Evolutionary conservation across 371 early-diverging fungal species (phyloP).

Genomic region (Mycotypha africana): DNA sequence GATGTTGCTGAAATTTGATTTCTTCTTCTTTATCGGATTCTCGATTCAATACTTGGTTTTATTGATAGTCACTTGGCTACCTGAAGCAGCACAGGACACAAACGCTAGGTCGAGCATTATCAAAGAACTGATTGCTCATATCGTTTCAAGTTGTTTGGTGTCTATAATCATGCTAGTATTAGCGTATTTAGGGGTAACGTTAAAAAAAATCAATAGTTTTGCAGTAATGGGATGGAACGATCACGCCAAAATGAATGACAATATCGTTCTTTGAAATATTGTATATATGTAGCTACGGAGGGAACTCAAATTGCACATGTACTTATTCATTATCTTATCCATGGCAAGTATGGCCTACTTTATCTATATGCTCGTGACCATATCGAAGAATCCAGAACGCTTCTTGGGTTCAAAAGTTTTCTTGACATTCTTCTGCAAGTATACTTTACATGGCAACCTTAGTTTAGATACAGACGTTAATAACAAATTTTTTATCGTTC

Average conservation of each 20-base stretch:
- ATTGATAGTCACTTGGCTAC: constrained; percentile 57
- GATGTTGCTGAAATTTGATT: constrained; percentile 82
- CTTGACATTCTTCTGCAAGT: constrained; percentile 65
- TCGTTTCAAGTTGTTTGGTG: constrained; percentile 70
- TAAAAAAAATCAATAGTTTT: no score
- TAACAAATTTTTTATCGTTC: background rate
- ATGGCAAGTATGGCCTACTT: constrained; percentile 63
- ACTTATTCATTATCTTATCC: constrained; percentile 52
- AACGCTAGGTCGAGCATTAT: constrained; percentile 51
- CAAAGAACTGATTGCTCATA: constrained; percentile 47
- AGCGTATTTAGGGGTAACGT: constrained; percentile 70
- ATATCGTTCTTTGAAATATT: no score
- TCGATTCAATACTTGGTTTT: constrained; percentile 82
- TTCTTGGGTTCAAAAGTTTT: constrained; percentile 55
- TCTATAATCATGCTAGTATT: constrained; percentile 63
- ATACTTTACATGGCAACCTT: no score
- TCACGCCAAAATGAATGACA: no score
- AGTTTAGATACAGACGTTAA: no score
- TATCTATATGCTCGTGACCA: constrained; percentile 66
- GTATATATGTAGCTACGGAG: constrained; percentile 18
- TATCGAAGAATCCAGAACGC: constrained; percentile 50
- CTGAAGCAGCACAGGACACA: constrained; percentile 24
- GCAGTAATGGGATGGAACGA: no score
- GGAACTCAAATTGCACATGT: constrained; percentile 56
- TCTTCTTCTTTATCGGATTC: constrained; percentile 85